Percentiles rank a stretch among this genome's conserved stretches.
Conservation (phyloP, 345 rosid species). For the Eucalyptus polybractea region DNA sequence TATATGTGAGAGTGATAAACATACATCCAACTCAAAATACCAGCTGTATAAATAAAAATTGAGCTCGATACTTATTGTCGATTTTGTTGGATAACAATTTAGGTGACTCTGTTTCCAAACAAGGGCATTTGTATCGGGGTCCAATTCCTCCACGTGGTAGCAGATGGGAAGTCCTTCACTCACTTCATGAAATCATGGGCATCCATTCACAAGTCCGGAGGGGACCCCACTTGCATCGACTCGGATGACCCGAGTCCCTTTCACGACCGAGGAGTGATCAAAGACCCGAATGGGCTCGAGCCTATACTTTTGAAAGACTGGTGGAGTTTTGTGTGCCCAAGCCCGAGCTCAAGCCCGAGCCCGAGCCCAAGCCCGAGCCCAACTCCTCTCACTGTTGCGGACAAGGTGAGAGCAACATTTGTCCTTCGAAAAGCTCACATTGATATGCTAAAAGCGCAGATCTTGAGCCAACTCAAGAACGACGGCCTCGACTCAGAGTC, state of each 20-base stretch:
- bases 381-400: not conserved
- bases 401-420: constrained; percentile 19
- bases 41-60: not conserved
- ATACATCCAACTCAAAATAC: not conserved
- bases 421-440: not conserved
- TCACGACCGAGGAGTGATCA: constrained; percentile 1
- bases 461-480: not conserved
- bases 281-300: constrained; percentile 4
- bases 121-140: constrained; percentile 19
- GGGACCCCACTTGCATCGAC: not conserved
- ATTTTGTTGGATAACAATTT: not conserved
- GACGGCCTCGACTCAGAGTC: constrained; percentile 1
- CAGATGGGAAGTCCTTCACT: constrained; percentile 22
- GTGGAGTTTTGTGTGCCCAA: not conserved
- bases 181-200: constrained; percentile 38
- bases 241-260: not conserved
- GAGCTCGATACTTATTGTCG: not conserved
- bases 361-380: not conserved
- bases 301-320: not conserved
- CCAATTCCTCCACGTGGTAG: constrained; percentile 10
- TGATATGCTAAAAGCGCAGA: constrained; percentile 3
- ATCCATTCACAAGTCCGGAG: not conserved
- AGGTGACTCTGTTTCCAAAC: constrained; percentile 21
- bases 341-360: not conserved
- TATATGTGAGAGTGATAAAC: not conserved